Evolutionary conservation across 768 basidiomycete species (phyloP), one percentile per base, ranked within the genome.

Genomic region (Neoboletus subvelutipes): DNA sequence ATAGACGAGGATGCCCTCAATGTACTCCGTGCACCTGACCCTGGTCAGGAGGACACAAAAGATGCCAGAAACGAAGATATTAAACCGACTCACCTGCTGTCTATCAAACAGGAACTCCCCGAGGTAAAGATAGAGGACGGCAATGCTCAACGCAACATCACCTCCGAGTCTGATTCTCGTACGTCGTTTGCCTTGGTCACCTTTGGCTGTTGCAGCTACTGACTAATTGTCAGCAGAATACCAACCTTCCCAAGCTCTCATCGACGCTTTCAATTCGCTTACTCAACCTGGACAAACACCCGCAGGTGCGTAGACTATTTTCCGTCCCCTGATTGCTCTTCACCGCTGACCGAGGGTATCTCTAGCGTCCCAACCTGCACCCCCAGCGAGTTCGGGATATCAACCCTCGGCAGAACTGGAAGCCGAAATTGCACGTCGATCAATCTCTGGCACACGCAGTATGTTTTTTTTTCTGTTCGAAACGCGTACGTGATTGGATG

Each of bases 1-100:
- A 17, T 24, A 72, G 69, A 72, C 1, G 71, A 72, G 40, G 65
- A 69, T 5, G 63, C 69, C 12, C 36, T 58, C 10, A 50, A 37
- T 1, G 9, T 55, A 6, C 56, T 71, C 29, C 69, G 39, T 17
- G 45, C 59, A 1, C 37, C 54, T 2, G 45, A 43, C 15, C 37
- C 34, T 5, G 26, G 51, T 17, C 15, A 40, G 17, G 63, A 64
- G n/a, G 57, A 54, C n/a, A 22, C 15, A 1, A 48, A 46, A 11
- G 24, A 45, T 12, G 26, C 10, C 13, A 49, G 40, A 22, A 26
- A 24, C 1, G 54, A 56, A 28, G 45, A 60, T 15, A 10, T 56
- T 18, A 51, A 62, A 40, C 52, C 50, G 3, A 36, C 17, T 41
- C 34, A 41, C 5, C 13, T n/a, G 1, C n/a, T 28, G 20, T 37